Percentiles rank a stretch among this genome's conserved stretches.
phyloP scores from a whole-genome alignment of 805 yeast species.

The Zygoascus ofunaensis region DNA sequence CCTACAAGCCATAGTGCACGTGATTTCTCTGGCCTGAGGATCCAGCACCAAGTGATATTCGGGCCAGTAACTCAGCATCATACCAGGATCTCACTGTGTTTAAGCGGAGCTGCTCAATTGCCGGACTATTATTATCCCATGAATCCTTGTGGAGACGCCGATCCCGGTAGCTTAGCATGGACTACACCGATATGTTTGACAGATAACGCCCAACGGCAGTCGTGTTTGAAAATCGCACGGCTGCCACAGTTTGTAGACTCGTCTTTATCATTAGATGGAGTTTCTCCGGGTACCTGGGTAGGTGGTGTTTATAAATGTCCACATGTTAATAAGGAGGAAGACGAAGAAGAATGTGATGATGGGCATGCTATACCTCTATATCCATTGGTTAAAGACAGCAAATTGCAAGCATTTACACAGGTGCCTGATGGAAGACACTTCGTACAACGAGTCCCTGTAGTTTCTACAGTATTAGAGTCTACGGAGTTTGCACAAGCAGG shows the following conservation, averaged over 20 bases:
- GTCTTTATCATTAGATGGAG: not conserved
- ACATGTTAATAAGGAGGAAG: too few species aligned
- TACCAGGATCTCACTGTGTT: slow-evolving; percentile 4
- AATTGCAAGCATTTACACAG: slow-evolving; percentile 13
- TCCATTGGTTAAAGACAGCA: slow-evolving; percentile 16
- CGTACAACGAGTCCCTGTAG: slow-evolving; percentile 12
- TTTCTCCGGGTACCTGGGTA: slow-evolving; percentile 15
- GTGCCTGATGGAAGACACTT: slow-evolving; percentile 10
- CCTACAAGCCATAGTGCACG: slow-evolving; percentile 11
- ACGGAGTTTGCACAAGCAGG: not conserved
- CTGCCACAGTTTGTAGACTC: slow-evolving; percentile 8
- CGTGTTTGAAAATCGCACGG: slow-evolving; percentile 19
- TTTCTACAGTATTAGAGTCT: slow-evolving; percentile 3
- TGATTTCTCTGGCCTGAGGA: slow-evolving; percentile 17
- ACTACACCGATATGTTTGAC: slow-evolving; percentile 14
- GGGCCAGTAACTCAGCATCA: not conserved
- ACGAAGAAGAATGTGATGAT: slow-evolving; percentile 7
- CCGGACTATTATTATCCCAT: not conserved
- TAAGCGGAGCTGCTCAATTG: not conserved
- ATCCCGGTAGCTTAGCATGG: slow-evolving; percentile 12
- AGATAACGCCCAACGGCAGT: slow-evolving; percentile 2
- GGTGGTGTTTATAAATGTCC: slow-evolving; percentile 21
- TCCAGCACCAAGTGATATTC: slow-evolving; percentile 15
- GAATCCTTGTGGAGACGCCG: slow-evolving; percentile 1
- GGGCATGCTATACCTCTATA: slow-evolving; percentile 13